Base-by-base conservation (phyloP, 805 yeast species). In the Ogataea zsoltii region DNA sequence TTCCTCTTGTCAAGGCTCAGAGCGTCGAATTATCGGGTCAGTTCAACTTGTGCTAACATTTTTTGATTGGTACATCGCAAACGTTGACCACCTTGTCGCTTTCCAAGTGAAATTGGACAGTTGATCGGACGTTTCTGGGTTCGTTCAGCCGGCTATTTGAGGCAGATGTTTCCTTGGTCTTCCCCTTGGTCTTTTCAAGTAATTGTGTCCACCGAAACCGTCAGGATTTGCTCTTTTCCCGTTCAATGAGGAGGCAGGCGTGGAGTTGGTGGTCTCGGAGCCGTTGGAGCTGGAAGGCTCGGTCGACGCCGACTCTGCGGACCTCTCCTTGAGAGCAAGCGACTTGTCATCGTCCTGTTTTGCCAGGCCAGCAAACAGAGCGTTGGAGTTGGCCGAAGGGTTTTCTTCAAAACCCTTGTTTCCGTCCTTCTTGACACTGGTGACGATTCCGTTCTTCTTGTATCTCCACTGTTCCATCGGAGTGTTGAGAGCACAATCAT, bases 401-500 rank as follows among this genome's bases (percentile, higher is more conserved):
- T 41, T 45, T 12, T 45, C 54, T 18, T 50, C 53, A 25, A 45
- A 44, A 16, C 48, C 46, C 33, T 55, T 49, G 37, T 30, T 42
- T 33, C 53, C 50, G 4, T 58, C 65, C 16, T 60, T 61, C 32
- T 55, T 58, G 11, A 63, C 68, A 33, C 53, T 49, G 11, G 62
- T 54, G 15, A 64, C 57, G 14, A 55, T 47, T 7, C 69, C 68
- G 46, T 61, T 65, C 33, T 62, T 65, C 40, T 61, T 63, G 45
- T 53, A 62, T 26, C 58, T 53, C 67, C 68, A 63, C 32, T 54
- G 56, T 26, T 66, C 64, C 68, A 42, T 64, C 25, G 68, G 67
- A 2, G 67, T 62, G 35, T 55, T 55, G 34, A 54, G 45, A 3
- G 90, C 84, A 63, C 92, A 85, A 14, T 73, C 78, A 21, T 71